Evolutionary conservation across 2,329 filamentous ascomycete species (phyloP).

Genomic region (Canariomyces notabilis): DNA sequence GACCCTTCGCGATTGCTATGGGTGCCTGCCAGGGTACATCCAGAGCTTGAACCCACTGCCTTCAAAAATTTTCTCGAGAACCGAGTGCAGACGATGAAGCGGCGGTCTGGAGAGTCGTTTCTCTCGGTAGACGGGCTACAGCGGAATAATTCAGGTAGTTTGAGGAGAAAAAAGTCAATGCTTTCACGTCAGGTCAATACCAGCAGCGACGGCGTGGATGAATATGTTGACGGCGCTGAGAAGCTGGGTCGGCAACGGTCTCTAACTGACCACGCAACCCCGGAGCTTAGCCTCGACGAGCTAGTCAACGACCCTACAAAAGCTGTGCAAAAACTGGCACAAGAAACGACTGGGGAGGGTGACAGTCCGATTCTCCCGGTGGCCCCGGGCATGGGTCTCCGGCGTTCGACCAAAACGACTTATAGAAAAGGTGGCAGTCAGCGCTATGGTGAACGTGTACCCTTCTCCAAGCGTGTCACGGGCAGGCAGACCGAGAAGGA

Average conservation of each 20-base stretch:
- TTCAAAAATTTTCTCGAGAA: slow-evolving; percentile 97
- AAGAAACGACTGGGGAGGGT: slow-evolving; percentile 51
- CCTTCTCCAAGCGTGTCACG: slow-evolving; percentile 67
- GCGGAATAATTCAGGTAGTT: slow-evolving; percentile 53
- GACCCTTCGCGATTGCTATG: slow-evolving; percentile 87
- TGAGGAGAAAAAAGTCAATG: slow-evolving; percentile 91
- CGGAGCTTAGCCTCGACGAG: slow-evolving; percentile 70
- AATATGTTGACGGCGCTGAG: slow-evolving; percentile 80
- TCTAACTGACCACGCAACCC: slow-evolving; percentile 45
- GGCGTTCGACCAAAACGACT: slow-evolving; percentile 85
- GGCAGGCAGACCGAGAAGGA: slow-evolving; percentile 60
- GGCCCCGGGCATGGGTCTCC: slow-evolving; percentile 70
- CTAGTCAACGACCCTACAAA: slow-evolving; percentile 75
- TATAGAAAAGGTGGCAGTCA: slow-evolving; percentile 83
- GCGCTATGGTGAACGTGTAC: slow-evolving; percentile 68
- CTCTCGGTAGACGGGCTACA: slow-evolving; percentile 53
- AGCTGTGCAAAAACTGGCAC: slow-evolving; percentile 62
- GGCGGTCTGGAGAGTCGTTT: slow-evolving; percentile 69
- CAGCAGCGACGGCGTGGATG: slow-evolving; percentile 53
- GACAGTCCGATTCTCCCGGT: slow-evolving; percentile 85
- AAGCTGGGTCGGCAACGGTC: slow-evolving; percentile 70
- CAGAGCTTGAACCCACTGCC: slow-evolving; percentile 88
- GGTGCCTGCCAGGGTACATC: slow-evolving; percentile 92
- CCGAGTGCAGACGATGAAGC: slow-evolving; percentile 81
- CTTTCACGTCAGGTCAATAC: slow-evolving; percentile 86